phyloP scores from a whole-genome alignment of 306 rosid genomes.

The Lotus japonicus region DNA sequence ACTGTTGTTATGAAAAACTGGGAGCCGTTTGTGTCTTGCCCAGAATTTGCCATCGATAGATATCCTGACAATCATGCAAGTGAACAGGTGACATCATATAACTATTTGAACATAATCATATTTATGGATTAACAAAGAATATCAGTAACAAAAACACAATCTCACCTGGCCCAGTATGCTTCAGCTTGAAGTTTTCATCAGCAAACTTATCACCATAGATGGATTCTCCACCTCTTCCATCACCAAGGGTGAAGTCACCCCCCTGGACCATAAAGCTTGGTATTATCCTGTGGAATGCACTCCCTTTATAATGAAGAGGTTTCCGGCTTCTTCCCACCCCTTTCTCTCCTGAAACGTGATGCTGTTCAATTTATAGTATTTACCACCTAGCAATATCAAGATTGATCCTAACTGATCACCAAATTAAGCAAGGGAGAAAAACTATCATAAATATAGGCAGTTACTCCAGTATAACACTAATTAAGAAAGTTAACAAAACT shows the following conservation, averaged over 20 bases:
- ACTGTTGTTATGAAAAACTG: conserved; percentile 86
- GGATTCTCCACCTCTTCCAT: conserved; percentile 89
- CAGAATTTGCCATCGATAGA: conserved; percentile 87
- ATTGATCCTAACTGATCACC: conserved; percentile 8
- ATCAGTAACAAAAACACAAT: conserved; percentile 4
- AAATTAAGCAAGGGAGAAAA: neutral
- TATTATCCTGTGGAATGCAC: conserved; percentile 75
- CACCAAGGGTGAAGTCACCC: conserved; percentile 78
- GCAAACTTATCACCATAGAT: conserved; percentile 70
- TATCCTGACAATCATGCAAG: conserved; percentile 42
- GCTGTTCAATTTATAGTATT: conserved; percentile 19
- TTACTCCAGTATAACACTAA: neutral
- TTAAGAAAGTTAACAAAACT: conserved; percentile 26
- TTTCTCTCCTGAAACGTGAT: conserved; percentile 68
- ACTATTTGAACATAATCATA: neutral
- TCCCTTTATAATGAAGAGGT: conserved; percentile 70
- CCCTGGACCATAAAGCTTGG: conserved; percentile 89
- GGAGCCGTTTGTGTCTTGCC: conserved; percentile 84
- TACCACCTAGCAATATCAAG: neutral
- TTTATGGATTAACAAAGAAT: neutral
- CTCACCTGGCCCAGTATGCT: conserved; percentile 77
- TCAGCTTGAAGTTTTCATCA: conserved; percentile 72
- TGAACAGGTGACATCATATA: neutral
- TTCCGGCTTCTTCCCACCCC: conserved; percentile 57
- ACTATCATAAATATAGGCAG: neutral